Evolutionary conservation across 176 grass and related monocot species (phyloP), one percentile per base, ranked within the genome.

Genomic region (Phoenix dactylifera): DNA sequence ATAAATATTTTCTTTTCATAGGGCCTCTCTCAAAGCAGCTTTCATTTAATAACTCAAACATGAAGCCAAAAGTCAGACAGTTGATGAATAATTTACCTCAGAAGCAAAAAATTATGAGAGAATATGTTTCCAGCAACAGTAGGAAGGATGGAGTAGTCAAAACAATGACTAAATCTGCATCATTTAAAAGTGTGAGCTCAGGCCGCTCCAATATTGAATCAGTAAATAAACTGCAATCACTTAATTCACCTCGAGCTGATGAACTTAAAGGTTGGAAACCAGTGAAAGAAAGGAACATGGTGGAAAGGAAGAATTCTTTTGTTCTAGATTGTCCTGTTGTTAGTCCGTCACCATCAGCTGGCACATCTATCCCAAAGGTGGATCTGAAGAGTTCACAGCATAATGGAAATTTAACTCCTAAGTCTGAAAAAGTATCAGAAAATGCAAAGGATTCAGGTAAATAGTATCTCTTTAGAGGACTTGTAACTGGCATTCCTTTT

Each of bases 21-120:
- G 94, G 76, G 50, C 50, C 23, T 78, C 69, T 98, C 57, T 85
- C 74, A n/a, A 99, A 88, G 82, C 88, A 99, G 66, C 52, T 76
- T 55, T 99, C 88, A 26, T 93, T 83, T 51, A 89, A 81, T 51
- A 84, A 69, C 65, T 64, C 48, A 49, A 80, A 71, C 67, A 70
- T 59, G 6, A 80, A 75, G 64, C 79, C 71, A 53, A 93, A 93
- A 81, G 82, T 93, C 56, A 99, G 89, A 67, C 76, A 85, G 29
- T 76, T 89, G 58, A 29, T 22, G 54, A 78, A 80, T 81, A 78
- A 52, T 60, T 18, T 73, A 23, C 52, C 70, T 49, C 79, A 77
- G 65, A 88, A 85, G 76, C 65, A 83, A 74, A 80, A 68, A 28
- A 71, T 78, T 76, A 7, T 49, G 1, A 75, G 65, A 72, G 65